These are phyloP conservation scores for Coniosporium tulheliwenetii DNA, from an alignment of 2,329 filamentous ascomycete species.

Conservation along the genomic window DNA sequence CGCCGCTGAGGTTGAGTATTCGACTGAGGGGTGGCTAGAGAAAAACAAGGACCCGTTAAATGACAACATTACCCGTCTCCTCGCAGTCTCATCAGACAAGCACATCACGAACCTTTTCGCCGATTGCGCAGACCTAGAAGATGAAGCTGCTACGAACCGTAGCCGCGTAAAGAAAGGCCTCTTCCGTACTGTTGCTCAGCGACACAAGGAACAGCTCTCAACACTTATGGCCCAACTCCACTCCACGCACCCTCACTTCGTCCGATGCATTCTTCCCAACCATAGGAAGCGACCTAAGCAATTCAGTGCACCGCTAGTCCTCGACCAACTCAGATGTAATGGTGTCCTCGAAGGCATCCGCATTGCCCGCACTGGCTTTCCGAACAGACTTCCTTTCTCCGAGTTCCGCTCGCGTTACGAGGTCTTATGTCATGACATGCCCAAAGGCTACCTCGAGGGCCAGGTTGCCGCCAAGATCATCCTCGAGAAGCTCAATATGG, in stretches of 20 bases:
- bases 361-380: constrained; percentile 92
- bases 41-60: constrained; percentile 99
- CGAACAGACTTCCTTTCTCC: constrained; percentile 78
- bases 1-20: constrained; percentile 94
- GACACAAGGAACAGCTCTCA: constrained; percentile 97
- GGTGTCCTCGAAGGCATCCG: constrained; percentile 98
- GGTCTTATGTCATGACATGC: constrained; percentile 77
- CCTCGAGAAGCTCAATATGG: constrained; percentile 74
- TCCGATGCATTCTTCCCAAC: constrained; percentile 93
- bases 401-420: constrained; percentile 96
- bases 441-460: constrained; percentile 80
- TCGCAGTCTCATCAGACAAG: constrained; percentile 66
- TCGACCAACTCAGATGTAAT: constrained; percentile 95
- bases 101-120: constrained; percentile 75
- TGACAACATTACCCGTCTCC: constrained; percentile 83
- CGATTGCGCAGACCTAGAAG: constrained; percentile 73
- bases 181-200: constrained; percentile 89
- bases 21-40: constrained; percentile 85
- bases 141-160: constrained; percentile 49
- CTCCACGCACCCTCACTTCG: constrained; percentile 94
- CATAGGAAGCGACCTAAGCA: constrained; percentile 95
- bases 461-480: constrained; percentile 75
- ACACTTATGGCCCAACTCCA: constrained; percentile 88
- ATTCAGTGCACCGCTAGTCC: constrained; percentile 77
- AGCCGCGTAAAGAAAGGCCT: constrained; percentile 92